Evolutionary conservation across 2,329 filamentous ascomycete genomes (phyloP).

Genomic region (Metarhizium anisopliae): DNA sequence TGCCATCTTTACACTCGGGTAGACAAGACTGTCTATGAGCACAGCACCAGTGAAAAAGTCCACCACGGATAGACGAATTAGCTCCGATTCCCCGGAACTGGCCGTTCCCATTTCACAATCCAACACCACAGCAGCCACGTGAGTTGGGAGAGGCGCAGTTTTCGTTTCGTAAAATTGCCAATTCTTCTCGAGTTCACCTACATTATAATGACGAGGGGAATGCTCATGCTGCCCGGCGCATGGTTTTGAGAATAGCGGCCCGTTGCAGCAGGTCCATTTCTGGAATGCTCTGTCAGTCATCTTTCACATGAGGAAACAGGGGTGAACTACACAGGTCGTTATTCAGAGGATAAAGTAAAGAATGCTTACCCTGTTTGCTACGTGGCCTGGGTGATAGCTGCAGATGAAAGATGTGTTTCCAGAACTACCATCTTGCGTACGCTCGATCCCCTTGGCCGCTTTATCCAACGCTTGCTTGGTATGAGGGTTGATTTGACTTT

Average conservation of each 20-base stretch:
- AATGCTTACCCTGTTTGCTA: slow-evolving; percentile 16
- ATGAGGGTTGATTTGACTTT: not conserved
- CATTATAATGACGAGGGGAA: slow-evolving; percentile 12
- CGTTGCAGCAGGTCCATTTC: slow-evolving; percentile 23
- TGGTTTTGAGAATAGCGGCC: slow-evolving; percentile 11
- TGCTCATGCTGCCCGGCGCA: slow-evolving; percentile 19
- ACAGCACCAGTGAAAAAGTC: slow-evolving; percentile 40
- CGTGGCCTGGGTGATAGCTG: slow-evolving; percentile 19
- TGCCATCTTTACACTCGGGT: slow-evolving; percentile 33
- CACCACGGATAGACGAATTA: slow-evolving; percentile 42
- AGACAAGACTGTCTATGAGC: slow-evolving; percentile 42
- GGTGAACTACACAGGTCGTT: not conserved
- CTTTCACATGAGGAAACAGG: not conserved
- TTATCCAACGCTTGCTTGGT: not conserved
- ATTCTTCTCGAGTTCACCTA: slow-evolving; percentile 17
- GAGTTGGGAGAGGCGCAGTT: not conserved
- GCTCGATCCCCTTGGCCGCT: not conserved
- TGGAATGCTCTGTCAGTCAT: slow-evolving; percentile 4
- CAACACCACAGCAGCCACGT: slow-evolving; percentile 29
- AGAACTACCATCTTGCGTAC: not conserved
- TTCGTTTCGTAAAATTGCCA: slow-evolving; percentile 17
- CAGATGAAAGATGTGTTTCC: slow-evolving; percentile 10
- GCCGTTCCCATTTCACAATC: slow-evolving; percentile 48
- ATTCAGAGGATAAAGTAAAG: not conserved
- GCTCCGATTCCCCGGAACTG: slow-evolving; percentile 33